Evolutionary conservation across 225 moss, liverwort and hornwort species (phyloP).

Genomic region (Polytrichum commune): DNA sequence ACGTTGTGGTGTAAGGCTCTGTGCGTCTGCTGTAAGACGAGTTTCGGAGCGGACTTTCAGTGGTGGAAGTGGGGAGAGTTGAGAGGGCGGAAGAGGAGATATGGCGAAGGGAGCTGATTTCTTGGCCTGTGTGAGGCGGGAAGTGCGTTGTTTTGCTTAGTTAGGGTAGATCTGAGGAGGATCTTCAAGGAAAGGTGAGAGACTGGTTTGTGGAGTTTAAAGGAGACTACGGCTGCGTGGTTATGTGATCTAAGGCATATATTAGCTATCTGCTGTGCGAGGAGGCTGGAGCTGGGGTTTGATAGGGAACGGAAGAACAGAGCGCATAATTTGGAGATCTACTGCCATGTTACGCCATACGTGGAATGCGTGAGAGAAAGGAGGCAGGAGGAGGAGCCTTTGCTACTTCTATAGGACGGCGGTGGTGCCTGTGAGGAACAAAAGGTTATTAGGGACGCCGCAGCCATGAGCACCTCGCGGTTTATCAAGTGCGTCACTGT

Average conservation of each 20-base stretch:
- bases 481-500: constrained; percentile 99
- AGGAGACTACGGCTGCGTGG: background rate
- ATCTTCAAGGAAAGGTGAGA: constrained; percentile 5
- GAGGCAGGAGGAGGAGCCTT: constrained; percentile 17
- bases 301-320: constrained; percentile 11
- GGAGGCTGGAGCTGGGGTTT: constrained; percentile 13
- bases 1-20: background rate
- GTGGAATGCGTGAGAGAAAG: constrained; percentile 45
- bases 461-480: constrained; percentile 98
- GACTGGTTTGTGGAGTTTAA: background rate
- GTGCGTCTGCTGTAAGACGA: constrained; percentile 1
- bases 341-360: constrained; percentile 33
- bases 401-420: constrained; percentile 30
- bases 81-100: constrained; percentile 5
- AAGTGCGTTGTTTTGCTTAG: constrained; percentile 10
- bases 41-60: background rate
- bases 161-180: constrained; percentile 24
- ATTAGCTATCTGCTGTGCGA: constrained; percentile 1
- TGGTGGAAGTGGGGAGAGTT: background rate
- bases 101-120: constrained; percentile 39
- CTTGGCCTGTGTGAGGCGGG: constrained; percentile 12
- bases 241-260: constrained; percentile 18
- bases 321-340: constrained; percentile 22
- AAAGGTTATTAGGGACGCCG: constrained; percentile 28
- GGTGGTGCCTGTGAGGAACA: constrained; percentile 14